These are phyloP conservation scores for Coemansia sp. DNA, from an alignment of 192 early-diverging fungal species.

Conservation along the genomic window DNA sequence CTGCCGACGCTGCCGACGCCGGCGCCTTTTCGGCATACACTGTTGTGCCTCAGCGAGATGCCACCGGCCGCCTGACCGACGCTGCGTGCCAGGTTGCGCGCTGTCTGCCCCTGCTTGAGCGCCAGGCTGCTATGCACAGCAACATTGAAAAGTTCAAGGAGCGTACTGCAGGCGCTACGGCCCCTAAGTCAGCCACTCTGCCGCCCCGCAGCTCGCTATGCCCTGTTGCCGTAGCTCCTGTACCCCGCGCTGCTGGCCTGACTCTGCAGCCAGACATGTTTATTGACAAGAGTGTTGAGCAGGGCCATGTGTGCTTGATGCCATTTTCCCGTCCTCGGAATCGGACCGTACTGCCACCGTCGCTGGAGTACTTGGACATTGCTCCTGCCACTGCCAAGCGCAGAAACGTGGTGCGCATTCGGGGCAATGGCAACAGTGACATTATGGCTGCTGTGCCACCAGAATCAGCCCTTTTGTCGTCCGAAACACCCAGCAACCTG, in stretches of 20 bases:
- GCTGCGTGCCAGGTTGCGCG: conserved; percentile 31
- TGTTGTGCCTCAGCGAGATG: conserved; percentile 10
- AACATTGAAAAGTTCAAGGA: conserved; percentile 40
- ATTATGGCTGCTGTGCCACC: not conserved
- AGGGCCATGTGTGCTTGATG: conserved; percentile 38
- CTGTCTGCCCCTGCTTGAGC: conserved; percentile 43
- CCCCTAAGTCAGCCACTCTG: not conserved
- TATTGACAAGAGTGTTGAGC: conserved; percentile 45
- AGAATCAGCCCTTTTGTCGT: not conserved
- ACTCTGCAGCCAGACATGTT: conserved; percentile 30
- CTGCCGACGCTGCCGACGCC: conserved; percentile 38
- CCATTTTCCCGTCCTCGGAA: conserved; percentile 21
- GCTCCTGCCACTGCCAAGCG: conserved; percentile 8
- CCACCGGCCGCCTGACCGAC: conserved; percentile 41
- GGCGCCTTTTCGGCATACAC: not conserved
- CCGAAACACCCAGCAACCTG: not conserved
- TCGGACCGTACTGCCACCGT: not conserved
- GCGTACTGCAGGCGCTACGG: conserved; percentile 3
- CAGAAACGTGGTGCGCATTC: conserved; percentile 23
- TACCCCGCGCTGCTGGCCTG: not conserved
- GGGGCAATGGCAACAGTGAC: not conserved
- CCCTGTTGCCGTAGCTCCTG: not conserved
- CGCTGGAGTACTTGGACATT: conserved; percentile 40
- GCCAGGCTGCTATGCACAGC: conserved; percentile 51
- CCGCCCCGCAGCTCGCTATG: conserved; percentile 1